A percentile compares a stretch with the other conserved stretches of the same genome.
Conservation (phyloP, 345 rosid species). For the Syzygium grande region DNA sequence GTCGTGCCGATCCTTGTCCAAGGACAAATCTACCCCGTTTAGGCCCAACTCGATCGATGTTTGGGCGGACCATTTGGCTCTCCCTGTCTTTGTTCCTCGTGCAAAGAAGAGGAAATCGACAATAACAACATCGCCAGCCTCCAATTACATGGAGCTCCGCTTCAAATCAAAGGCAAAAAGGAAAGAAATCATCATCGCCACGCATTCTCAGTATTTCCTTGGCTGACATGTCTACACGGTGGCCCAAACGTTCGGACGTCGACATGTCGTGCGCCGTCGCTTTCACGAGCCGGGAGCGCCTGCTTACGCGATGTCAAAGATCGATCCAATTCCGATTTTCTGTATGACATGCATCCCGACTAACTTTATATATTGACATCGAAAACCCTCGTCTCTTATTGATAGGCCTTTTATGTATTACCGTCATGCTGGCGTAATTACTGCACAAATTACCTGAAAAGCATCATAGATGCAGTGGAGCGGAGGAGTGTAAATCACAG, state of each 20-base stretch:
- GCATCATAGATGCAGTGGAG: not conserved
- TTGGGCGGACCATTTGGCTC: not conserved
- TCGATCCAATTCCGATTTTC: not conserved
- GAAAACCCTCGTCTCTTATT: not conserved
- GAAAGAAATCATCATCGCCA: no score
- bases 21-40: not conserved
- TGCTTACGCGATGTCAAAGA: not conserved
- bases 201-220: no score
- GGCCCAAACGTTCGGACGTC: not conserved
- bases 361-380: not conserved
- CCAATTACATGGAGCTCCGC: not conserved
- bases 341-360: not conserved
- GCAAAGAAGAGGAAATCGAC: not conserved
- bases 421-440: not conserved
- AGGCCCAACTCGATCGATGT: not conserved
- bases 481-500: not conserved
- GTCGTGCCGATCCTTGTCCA: not conserved
- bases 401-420: not conserved
- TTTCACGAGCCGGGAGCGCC: no score
- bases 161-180: no score
- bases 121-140: not conserved
- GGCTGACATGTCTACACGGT: not conserved
- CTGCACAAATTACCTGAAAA: not conserved
- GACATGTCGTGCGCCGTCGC: no score
- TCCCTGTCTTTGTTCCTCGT: not conserved